phyloP scores from a whole-genome alignment of 768 basidiomycete genomes.

The Pleurotus salmoneostramineus region DNA sequence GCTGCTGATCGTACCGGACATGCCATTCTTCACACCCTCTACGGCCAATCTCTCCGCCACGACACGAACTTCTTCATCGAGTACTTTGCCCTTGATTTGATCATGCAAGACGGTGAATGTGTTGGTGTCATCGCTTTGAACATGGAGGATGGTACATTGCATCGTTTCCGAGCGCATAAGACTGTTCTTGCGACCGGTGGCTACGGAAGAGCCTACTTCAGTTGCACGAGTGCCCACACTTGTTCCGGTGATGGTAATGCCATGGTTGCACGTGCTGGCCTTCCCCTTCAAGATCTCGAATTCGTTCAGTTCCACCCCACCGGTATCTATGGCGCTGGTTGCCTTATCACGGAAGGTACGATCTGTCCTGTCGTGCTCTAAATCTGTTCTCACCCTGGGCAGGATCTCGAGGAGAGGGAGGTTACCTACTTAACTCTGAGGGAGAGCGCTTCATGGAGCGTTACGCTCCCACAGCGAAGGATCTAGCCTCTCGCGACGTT shows the following conservation, averaged over 20 bases:
- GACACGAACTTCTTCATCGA: conserved; percentile 99
- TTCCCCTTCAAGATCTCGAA: conserved; percentile 95
- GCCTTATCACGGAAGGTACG: conserved; percentile 94
- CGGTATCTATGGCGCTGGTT: conserved; percentile 98
- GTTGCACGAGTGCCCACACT: conserved; percentile 97
- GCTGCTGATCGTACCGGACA: conserved; percentile 99
- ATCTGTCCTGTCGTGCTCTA: background rate
- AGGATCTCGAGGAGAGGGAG: conserved; percentile 99
- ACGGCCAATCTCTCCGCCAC: conserved; percentile 97
- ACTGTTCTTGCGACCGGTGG: conserved; percentile 98
- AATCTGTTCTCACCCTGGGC: conserved; percentile 6
- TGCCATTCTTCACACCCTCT: conserved; percentile 96
- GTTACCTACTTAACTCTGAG: conserved; percentile 96
- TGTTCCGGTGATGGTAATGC: conserved; percentile 99
- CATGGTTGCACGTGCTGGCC: conserved; percentile 95
- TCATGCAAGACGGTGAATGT: conserved; percentile 99
- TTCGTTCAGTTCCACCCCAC: conserved; percentile 99
- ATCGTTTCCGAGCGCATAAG: conserved; percentile 97
- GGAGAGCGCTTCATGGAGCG: conserved; percentile 99
- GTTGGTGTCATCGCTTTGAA: conserved; percentile 99
- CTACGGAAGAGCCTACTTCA: conserved; percentile 97
- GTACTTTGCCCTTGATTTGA: conserved; percentile 97
- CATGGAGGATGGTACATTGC: conserved; percentile 99
- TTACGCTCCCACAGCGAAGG: conserved; percentile 98
- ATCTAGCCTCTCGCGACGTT: conserved; percentile 98